Base-by-base conservation (phyloP, 768 basidiomycete species). In the Suillus sp. region DNA sequence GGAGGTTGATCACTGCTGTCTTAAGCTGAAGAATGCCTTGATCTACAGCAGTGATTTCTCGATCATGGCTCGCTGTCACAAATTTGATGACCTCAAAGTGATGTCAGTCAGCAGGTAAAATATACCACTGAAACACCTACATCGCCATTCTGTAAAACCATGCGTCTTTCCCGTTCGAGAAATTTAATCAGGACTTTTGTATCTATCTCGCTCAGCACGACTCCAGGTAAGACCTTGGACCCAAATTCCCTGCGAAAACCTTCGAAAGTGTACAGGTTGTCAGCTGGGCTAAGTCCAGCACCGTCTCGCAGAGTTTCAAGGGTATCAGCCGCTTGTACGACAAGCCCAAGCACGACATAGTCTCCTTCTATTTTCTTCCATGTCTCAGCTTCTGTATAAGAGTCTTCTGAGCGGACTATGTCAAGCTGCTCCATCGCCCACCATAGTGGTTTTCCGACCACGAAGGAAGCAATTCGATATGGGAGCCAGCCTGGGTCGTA, bases 341-440 rank as follows among this genome's bases (percentile, higher is more conserved):
- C 77, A 42, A 90, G 76, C n/a, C 77, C 69, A 35, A 91, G 70
- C 35, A 92, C 72, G 16, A 93, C 89, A 70, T 92, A 91, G 48
- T 90, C 86, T 10, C 91, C 92, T 80, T 85, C 86, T 74, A 90
- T 66, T 66, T 73, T 65, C 75, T 83, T 78, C 89, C 85, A 86
- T 61, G 78, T 74, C 60, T 81, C 78, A 8, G 70, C 69, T 43
- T 82, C 80, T 43, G 77, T 77, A 30, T 80, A 77, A 35, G 75
- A 77, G 30, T 90, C 89, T 54, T 91, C 89, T 3, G 77, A 70
- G 22, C 84, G 85, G 8, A 91, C 84, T 4, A 95, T 76, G 30
- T 86, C 89, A n/a, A 89, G 78, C 66, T 92, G 91, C 65, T 90
- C 87, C 62, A 95, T 82, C 3, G 89, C 87, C 93, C 93, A 95